Base-by-base conservation (phyloP, 257 asterid species). In the Coffea canephora region DNA sequence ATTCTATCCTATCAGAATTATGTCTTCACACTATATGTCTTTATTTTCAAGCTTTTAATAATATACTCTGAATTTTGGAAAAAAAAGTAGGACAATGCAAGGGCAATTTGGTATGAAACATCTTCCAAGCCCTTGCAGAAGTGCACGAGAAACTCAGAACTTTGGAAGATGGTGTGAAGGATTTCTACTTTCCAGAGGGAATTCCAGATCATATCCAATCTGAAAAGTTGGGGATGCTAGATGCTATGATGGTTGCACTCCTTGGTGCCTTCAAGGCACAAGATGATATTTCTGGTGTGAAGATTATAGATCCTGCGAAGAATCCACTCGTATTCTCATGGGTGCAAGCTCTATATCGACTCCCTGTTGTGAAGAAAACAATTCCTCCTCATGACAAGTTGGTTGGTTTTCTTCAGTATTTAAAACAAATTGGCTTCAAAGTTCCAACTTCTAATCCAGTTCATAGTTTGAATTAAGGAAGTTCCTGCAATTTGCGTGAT, bases 111-210 rank as follows among this genome's bases (percentile, higher is more conserved):
- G 43, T 39, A 39, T 39, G 43, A 39, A 39, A 39, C 5, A 39
- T 39, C 43, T n/a, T n/a, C n/a, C n/a, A 68, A 76, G 80, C 80
- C 55, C 64, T 41, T 45, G 59, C 78, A 46, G 81, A 81, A 8
- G 75, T 81, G 23, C 75, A 25, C 34, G 87, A 81, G 76, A 84
- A 75, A 68, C 79, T 84, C 2, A 41, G 71, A 65, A 80, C 81
- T 5, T 13, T 88, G 25, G 88, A 88, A 86, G 86, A 80, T 10
- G 89, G 86, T n/a, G 74, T 76, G 75, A 79, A 39, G 68, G 84
- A 74, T 18, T 10, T 80, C 12, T 39, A 39, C 43, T 69, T 78
- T 36, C 83, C 84, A 18, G 85, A 45, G 25, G 70, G 48, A 57
- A n/a, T 43, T 31, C 66, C 76, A 69, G 43, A 39, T 39, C 79